Evolutionary conservation across 176 grass and related monocot species (phyloP), one percentile per base, ranked within the genome.

Genomic region (Oryza officinalis): DNA sequence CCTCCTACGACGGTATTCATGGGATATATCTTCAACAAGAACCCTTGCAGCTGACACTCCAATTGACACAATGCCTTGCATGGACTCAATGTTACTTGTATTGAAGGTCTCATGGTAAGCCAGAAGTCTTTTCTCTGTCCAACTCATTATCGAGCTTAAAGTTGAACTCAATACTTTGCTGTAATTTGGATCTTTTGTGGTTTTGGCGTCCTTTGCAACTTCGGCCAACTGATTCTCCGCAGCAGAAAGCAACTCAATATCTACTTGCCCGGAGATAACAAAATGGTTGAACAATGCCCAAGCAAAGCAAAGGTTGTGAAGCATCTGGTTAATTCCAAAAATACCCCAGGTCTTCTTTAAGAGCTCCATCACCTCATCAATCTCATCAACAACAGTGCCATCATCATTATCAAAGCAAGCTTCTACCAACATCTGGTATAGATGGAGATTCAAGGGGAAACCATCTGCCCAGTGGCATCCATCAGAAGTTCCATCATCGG

Each of bases 11-110:
- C 93, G 93, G 70, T 98, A 98, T 81, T 98, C 96, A 61, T 98
- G 83, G 33, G 96, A 95, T 90, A 98, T 98, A 87, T 98, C 96
- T 94, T 98, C 96, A 57, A 98, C 93, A 84, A 98, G 83, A 77
- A 98, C 81, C 86, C 80, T 92, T 71, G 96, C 96, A 76, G 93
- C 87, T 83, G 91, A 92, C 43, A 95, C 93, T 74, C 96, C 96
- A 84, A 98, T 86, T 50, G 93, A 93, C 60, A 98, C 89, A 81
- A 98, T 95, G 69, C 80, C 88, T 85, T 95, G 93, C 96, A 98
- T 98, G 74, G 89, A 92, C 84, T 95, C 96, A 14, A 98, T 92
- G 83, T 95, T 98, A 88, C 83, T 91, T 69, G 89, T 50, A 95
- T 88, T 85, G 32, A 98, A 98, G 75, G 96, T 91, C 68, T 95